Evolutionary conservation across 2,329 filamentous ascomycete species (phyloP).

Genomic region (Botryosphaeria agaves): DNA sequence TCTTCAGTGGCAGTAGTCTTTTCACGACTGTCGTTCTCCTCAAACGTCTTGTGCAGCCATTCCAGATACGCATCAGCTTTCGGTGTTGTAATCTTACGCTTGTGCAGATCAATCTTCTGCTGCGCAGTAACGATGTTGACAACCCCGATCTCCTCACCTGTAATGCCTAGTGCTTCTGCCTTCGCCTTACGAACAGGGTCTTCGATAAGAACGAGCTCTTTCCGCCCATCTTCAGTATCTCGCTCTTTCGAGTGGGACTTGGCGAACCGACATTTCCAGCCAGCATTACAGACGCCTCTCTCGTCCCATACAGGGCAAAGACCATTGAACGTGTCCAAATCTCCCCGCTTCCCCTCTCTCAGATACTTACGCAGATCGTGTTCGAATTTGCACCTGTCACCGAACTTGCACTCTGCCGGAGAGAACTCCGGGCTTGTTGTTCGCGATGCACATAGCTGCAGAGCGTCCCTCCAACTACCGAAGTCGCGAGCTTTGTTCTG

Average conservation of each 20-base stretch:
- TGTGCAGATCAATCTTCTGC: constrained; percentile 58
- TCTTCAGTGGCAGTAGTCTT: constrained; percentile 6
- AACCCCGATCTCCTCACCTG: constrained; percentile 39
- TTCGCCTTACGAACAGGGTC: constrained; percentile 31
- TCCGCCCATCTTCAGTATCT: constrained; percentile 59
- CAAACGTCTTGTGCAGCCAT: constrained; percentile 55
- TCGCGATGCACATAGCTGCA: constrained; percentile 62
- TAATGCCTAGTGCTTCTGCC: constrained; percentile 24
- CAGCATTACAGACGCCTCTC: constrained; percentile 60
- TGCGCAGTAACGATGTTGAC: constrained; percentile 56
- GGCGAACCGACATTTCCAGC: constrained; percentile 91
- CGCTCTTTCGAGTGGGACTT: constrained; percentile 73
- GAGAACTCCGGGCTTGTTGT: constrained; percentile 64
- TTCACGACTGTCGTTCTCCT: constrained; percentile 9
- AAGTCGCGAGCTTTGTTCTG: constrained; percentile 77
- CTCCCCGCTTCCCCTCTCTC: constrained; percentile 60
- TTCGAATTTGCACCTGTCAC: constrained; percentile 61
- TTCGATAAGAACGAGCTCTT: constrained; percentile 59
- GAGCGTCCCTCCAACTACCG: constrained; percentile 59
- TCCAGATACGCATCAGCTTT: constrained; percentile 59
- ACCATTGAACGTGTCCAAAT: constrained; percentile 59
- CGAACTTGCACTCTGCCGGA: constrained; percentile 55
- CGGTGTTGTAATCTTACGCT: constrained; percentile 51
- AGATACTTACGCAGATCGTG: constrained; percentile 82
- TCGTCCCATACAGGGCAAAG: constrained; percentile 68